phyloP scores from a whole-genome alignment of 148 eudicot genomes.

The Chenopodium quinoa region DNA sequence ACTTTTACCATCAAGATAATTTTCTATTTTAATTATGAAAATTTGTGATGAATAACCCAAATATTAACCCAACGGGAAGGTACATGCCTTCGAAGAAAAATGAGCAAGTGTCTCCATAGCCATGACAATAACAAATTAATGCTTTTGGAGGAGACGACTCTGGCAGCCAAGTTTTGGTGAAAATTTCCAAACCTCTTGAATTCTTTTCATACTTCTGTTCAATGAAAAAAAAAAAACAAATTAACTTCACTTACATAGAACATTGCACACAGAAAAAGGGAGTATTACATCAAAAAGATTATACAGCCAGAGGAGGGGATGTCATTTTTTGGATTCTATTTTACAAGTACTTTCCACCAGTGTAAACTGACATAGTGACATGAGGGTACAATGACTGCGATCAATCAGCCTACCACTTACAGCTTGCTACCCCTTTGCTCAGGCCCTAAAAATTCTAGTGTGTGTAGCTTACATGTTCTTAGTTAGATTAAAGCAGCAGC shows the following conservation, averaged over 20 bases:
- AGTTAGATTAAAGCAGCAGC: not conserved
- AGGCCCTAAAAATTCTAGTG: not conserved
- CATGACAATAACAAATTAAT: slow-evolving; percentile 75
- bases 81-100: slow-evolving; percentile 89
- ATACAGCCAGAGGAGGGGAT: not conserved
- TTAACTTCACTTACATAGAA: slow-evolving; percentile 8
- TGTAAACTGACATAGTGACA: not conserved
- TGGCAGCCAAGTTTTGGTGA: slow-evolving; percentile 86
- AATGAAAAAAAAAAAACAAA: slow-evolving; percentile 16
- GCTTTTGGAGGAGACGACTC: slow-evolving; percentile 63
- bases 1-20: slow-evolving; percentile 13
- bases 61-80: slow-evolving; percentile 9
- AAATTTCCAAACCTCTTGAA: slow-evolving; percentile 74
- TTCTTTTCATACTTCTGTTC: slow-evolving; percentile 73
- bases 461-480: not conserved
- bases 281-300: not conserved
- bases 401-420: not conserved
- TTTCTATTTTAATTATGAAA: not conserved
- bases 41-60: slow-evolving; percentile 1
- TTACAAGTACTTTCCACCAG: not conserved
- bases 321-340: not conserved
- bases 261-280: not conserved
- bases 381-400: not conserved
- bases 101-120: slow-evolving; percentile 97
- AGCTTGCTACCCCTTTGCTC: not conserved